phyloP scores from a whole-genome alignment of 2,329 filamentous ascomycete species.

The Aureobasidium sp. region DNA sequence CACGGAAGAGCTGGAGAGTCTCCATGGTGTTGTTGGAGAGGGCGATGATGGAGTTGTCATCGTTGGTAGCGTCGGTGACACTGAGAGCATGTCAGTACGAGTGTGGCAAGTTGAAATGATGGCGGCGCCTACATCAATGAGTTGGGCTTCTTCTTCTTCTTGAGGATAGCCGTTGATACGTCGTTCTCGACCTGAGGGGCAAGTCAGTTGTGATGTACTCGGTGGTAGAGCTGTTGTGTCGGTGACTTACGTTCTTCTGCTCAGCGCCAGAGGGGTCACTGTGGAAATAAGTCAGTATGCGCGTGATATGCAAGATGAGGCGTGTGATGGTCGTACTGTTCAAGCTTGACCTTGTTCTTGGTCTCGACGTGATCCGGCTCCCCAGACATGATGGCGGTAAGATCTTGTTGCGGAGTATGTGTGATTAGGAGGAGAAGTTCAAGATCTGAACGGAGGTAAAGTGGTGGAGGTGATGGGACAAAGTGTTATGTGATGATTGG shows the following conservation, averaged over 20 bases:
- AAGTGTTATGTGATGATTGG: neutral
- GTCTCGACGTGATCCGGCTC: slow-evolving; percentile 37
- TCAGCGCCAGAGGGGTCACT: slow-evolving; percentile 88
- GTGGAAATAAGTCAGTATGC: slow-evolving; percentile 38
- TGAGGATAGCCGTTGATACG: slow-evolving; percentile 89
- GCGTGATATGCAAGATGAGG: slow-evolving; percentile 13
- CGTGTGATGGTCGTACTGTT: slow-evolving; percentile 28
- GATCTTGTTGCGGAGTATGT: neutral
- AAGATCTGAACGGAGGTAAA: neutral
- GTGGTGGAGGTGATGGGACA: slow-evolving; percentile 5
- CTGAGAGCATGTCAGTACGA: slow-evolving; percentile 39
- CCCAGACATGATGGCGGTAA: slow-evolving; percentile 36
- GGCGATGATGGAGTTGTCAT: slow-evolving; percentile 99
- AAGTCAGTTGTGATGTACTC: slow-evolving; percentile 18
- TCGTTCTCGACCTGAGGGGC: slow-evolving; percentile 62
- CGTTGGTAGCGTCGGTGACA: slow-evolving; percentile 96
- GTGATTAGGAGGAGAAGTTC: neutral
- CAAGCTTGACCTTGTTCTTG: slow-evolving; percentile 41
- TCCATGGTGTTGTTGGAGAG: slow-evolving; percentile 99
- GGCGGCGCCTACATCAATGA: slow-evolving; percentile 71
- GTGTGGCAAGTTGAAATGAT: neutral
- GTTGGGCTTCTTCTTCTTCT: slow-evolving; percentile 99
- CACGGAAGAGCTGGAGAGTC: slow-evolving; percentile 93
- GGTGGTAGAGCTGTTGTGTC: neutral
- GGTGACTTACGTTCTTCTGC: slow-evolving; percentile 62